Conservation (phyloP, 148 eudicot genomes). For the Arctostaphylos glauca region DNA sequence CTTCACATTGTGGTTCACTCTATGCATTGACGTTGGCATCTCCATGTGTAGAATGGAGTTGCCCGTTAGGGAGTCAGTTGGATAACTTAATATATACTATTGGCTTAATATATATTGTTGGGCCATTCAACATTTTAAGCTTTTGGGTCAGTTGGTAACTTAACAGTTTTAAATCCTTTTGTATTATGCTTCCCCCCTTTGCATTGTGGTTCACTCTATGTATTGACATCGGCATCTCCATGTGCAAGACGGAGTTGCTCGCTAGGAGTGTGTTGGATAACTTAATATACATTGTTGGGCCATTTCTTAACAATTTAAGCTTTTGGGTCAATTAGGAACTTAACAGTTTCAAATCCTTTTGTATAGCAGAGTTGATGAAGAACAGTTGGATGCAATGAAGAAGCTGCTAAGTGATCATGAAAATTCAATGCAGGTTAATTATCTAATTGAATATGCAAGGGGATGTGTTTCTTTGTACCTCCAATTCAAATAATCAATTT, state of each 20-base stretch:
- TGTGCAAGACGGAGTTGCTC: background rate
- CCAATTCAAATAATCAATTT: conserved; percentile 2
- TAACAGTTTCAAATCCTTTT: background rate
- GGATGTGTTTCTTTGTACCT: background rate
- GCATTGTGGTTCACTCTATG: background rate
- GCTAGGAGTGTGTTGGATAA: background rate
- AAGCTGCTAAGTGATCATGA: conserved; percentile 57
- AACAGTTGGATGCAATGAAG: conserved; percentile 47
- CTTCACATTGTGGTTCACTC: background rate
- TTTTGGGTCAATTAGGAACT: background rate
- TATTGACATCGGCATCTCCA: background rate
- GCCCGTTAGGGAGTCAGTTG: background rate
- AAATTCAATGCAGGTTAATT: conserved; percentile 55
- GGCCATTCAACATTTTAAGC: no score
- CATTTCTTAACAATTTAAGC: background rate
- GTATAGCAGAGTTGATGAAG: conserved; percentile 35
- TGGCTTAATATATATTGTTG: background rate
- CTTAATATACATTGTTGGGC: no score
- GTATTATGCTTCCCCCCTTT: background rate
- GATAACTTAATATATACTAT: no score
- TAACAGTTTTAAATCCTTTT: no score
- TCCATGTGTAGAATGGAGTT: background rate
- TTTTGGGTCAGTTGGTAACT: no score
- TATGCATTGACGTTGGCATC: background rate
- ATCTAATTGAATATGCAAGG: conserved; percentile 8